Percentiles rank a stretch among this genome's conserved stretches.
These are phyloP conservation scores for Cenchrus purpureus DNA, from an alignment of 176 grass and related monocot genomes.

Conservation along the genomic window DNA sequence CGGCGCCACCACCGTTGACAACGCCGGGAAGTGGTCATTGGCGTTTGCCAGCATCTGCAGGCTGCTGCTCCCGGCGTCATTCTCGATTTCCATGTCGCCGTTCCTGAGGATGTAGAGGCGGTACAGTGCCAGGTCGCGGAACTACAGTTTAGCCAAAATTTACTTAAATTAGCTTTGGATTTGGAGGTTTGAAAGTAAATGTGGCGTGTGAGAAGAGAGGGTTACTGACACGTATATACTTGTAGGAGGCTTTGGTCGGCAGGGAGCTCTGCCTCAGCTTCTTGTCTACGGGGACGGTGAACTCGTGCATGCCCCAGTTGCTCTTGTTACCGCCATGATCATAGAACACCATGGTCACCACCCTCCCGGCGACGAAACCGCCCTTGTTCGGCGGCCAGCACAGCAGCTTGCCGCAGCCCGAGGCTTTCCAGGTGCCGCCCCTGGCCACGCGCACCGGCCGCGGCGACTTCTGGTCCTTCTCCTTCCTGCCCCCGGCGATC, in stretches of 20 bases:
- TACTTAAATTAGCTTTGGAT: too few species aligned
- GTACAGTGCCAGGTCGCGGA: slow-evolving; percentile 33
- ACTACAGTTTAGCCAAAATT: neutral
- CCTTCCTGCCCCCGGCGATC: neutral
- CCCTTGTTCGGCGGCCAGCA: neutral
- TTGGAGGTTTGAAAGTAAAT: too few species aligned
- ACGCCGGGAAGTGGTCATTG: neutral
- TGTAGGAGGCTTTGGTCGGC: neutral
- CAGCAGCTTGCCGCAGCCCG: neutral
- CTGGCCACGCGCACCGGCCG: neutral
- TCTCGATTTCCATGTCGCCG: neutral
- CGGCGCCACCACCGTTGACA: neutral
- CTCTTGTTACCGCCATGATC: neutral
- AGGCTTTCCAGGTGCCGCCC: slow-evolving; percentile 26
- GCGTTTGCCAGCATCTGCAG: neutral
- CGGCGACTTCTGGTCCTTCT: neutral
- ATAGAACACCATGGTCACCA: slow-evolving; percentile 44
- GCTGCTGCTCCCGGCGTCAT: too few species aligned
- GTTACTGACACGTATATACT: neutral
- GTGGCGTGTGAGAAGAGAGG: neutral
- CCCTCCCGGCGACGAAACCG: neutral
- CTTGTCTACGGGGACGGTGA: neutral
- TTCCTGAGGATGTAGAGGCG: slow-evolving; percentile 30
- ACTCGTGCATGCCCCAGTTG: slow-evolving; percentile 41
- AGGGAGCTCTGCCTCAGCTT: neutral